These are phyloP conservation scores for Cymbidium sinense DNA, from an alignment of 106 monocot species.

Conservation along the genomic window DNA sequence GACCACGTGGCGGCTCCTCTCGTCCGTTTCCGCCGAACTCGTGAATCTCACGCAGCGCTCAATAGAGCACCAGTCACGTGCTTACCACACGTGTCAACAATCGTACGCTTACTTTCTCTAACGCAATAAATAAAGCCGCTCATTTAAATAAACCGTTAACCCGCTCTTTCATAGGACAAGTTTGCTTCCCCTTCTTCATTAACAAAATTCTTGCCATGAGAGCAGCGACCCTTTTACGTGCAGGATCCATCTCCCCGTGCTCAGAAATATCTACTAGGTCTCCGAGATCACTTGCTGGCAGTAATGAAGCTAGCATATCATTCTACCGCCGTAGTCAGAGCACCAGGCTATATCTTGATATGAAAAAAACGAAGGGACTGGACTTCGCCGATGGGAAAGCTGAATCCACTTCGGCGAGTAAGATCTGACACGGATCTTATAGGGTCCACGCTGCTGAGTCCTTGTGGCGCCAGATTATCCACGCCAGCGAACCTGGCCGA, in stretches of 20 bases:
- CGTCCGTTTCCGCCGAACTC: too few relatives aligned
- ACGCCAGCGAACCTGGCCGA: not conserved
- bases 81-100: too few relatives aligned
- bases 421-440: constrained; percentile 13
- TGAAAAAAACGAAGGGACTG: not conserved
- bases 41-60: too few relatives aligned
- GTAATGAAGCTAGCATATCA: not conserved
- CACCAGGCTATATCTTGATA: not conserved
- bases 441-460: not conserved
- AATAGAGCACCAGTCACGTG: too few relatives aligned
- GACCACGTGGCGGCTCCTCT: too few relatives aligned
- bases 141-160: too few relatives aligned
- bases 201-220: not conserved
- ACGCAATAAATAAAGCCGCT: too few relatives aligned
- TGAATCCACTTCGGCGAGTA: constrained; percentile 1
- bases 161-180: too few relatives aligned
- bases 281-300: not conserved
- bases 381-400: not conserved
- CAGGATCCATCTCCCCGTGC: not conserved
- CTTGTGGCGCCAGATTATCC: not conserved
- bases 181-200: too few relatives aligned
- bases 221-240: not conserved
- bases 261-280: not conserved
- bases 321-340: not conserved
- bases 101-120: too few relatives aligned